Evolutionary conservation across 352 stramenopile genomes (phyloP), one percentile per base, ranked within the genome.

Genomic region (Phytophthora macrochlamydospora): DNA sequence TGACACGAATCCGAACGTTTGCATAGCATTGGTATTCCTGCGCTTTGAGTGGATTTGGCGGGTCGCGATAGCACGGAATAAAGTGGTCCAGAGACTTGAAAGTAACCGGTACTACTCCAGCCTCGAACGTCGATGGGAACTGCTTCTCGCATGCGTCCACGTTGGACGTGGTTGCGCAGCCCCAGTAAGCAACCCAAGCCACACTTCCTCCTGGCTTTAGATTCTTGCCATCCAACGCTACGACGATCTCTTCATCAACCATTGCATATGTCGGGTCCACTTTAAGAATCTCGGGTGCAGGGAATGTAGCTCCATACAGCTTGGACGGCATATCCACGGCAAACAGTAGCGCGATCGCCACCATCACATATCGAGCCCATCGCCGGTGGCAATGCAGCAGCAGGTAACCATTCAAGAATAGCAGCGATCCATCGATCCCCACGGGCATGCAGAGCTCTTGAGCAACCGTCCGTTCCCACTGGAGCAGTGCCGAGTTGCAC

Each of bases 61-160:
- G 84, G 37, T 89, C 79, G 50, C 83, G 85, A 59, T 95, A 95
- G 67, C 87, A 95, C n/a, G 87, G 87, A 30, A 95, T 93, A 56
- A 87, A 95, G 58, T 91, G 87, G 50, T 95, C 87, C 9, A 92
- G 71, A 3, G 84, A 62, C 14, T 67, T 79, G 55, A 95, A 94
- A 32, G 84, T 92, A 14, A 90, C 84, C 18, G 74, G 67, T 11
- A 89, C 84, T 50, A 87, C 85, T 12, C 87, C 87, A 37, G 71
- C 68, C 56, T 87, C 71, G 24, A 94, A 95, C 6, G 68, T 76
- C 8, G 72, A 73, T 14, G 68, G 54, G 61, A 91, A 94, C 62
- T 94, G 87, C 45, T 92, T 89, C 28, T 91, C 83, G 48, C 87
- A 95, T 12, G 74, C 50, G 24, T 79, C 62, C 5, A 92, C 81